Evolutionary conservation across 2,329 filamentous ascomycete species (phyloP).

Genomic region (Aspergillus sergii): DNA sequence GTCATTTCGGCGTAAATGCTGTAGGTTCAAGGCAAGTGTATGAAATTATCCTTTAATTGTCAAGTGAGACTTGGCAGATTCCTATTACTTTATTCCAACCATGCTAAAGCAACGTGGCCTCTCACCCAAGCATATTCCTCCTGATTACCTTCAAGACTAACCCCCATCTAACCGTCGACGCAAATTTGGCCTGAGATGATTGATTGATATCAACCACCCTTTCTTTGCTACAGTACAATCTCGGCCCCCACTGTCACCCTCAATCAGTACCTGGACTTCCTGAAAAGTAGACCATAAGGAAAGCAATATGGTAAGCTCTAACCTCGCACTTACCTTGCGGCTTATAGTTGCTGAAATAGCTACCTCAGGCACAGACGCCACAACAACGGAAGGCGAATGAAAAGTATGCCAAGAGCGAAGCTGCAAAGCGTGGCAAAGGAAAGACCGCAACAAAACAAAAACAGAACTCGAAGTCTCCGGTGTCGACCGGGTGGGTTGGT

Average conservation of each 20-base stretch:
- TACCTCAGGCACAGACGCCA: slow-evolving; percentile 61
- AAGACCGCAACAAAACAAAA: slow-evolving; percentile 49
- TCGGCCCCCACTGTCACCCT: not conserved
- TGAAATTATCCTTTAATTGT: not conserved
- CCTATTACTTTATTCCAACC: not conserved
- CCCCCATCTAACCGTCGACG: not conserved
- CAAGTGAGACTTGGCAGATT: not conserved
- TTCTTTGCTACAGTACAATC: not conserved
- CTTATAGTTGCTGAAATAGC: not conserved
- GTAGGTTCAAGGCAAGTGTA: not conserved
- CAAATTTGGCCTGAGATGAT: not conserved
- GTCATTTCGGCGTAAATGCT: not conserved
- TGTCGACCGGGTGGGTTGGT: slow-evolving; percentile 63
- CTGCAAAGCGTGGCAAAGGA: slow-evolving; percentile 61
- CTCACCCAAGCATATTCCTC: not conserved
- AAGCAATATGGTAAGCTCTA: not conserved
- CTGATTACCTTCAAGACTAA: slow-evolving; percentile 24
- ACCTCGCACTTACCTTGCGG: not conserved
- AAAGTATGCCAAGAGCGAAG: slow-evolving; percentile 61
- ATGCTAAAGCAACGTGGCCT: slow-evolving; percentile 9
- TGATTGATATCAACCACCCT: not conserved
- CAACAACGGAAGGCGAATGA: slow-evolving; percentile 67
- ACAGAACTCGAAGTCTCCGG: slow-evolving; percentile 55
- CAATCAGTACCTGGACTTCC: not conserved
- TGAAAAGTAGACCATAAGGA: not conserved